Conservation (phyloP, 2,329 filamentous ascomycete genomes). For the Fusarium circinatum region DNA sequence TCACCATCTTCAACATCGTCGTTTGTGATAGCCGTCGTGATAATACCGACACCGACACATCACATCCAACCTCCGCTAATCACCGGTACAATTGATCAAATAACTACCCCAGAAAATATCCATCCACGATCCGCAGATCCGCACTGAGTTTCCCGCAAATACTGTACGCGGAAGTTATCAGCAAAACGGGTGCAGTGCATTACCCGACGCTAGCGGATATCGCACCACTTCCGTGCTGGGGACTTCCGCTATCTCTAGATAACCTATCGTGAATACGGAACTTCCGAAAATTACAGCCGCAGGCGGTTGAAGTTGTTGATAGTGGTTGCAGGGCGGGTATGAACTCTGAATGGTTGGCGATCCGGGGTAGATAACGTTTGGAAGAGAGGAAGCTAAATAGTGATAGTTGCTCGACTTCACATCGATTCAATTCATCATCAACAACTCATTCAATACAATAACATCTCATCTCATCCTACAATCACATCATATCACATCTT, state of each 20-base stretch:
- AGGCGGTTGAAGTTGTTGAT: slow-evolving; percentile 7
- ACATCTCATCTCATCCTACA: neutral
- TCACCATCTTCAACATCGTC: neutral
- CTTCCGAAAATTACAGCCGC: slow-evolving; percentile 18
- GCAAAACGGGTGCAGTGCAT: slow-evolving; percentile 9
- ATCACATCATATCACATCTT: neutral
- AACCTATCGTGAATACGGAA: slow-evolving; percentile 14
- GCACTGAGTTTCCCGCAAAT: neutral
- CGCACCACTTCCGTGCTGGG: neutral
- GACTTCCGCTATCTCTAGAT: slow-evolving; percentile 11
- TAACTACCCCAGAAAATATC: neutral
- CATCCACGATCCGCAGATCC: neutral
- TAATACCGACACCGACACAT: neutral
- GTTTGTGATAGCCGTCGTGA: neutral
- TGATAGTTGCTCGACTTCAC: slow-evolving; percentile 9
- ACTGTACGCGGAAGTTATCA: neutral
- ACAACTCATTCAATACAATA: neutral
- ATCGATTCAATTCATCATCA: neutral
- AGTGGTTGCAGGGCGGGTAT: slow-evolving; percentile 11
- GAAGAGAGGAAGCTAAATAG: slow-evolving; percentile 33
- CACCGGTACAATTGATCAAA: neutral
- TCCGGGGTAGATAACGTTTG: neutral
- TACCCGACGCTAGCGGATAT: slow-evolving; percentile 38
- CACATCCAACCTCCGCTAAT: neutral
- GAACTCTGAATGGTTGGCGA: neutral